A percentile compares a stretch with the other conserved stretches of the same genome.
phyloP scores from a whole-genome alignment of 192 early-diverging fungal genomes.

The Allomyces macrogynus region DNA sequence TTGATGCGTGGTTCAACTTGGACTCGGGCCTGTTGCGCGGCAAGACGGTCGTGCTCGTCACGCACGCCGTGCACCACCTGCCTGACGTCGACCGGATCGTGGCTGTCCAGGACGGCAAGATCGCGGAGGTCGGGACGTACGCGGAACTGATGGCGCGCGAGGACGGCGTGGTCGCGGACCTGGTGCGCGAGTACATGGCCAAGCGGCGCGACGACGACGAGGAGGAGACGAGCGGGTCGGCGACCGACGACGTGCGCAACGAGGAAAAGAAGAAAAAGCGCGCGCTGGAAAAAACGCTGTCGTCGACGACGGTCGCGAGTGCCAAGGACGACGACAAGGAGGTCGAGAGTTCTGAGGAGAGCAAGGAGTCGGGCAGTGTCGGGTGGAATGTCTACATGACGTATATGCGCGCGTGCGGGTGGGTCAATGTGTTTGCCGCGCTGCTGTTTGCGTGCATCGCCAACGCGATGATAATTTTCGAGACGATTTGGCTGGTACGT shows the following conservation, averaged over 20 bases:
- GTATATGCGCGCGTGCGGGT: not conserved
- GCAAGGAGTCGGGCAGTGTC: not conserved
- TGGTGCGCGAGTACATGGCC: not conserved
- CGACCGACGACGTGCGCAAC: not conserved
- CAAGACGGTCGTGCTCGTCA: slow-evolving; percentile 34
- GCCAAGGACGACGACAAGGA: not conserved
- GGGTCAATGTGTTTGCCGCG: not conserved
- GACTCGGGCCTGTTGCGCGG: slow-evolving; percentile 23
- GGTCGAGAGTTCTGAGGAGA: not conserved
- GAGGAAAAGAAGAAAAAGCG: not conserved
- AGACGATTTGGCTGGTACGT: not conserved
- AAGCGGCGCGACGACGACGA: not conserved
- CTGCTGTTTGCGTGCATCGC: not conserved
- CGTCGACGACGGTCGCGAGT: not conserved
- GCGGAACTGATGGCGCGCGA: not conserved
- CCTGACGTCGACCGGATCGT: slow-evolving; percentile 19
- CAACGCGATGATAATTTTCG: not conserved
- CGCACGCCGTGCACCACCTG: slow-evolving; percentile 33
- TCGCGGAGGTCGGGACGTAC: slow-evolving; percentile 5
- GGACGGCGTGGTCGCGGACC: not conserved
- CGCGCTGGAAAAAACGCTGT: not conserved
- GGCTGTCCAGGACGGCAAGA: slow-evolving; percentile 23
- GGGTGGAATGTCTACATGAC: not conserved
- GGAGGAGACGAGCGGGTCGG: not conserved
- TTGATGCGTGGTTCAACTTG: slow-evolving; percentile 29